These are phyloP conservation scores for Fusarium sp. DNA, from an alignment of 2,329 filamentous ascomycete species.

Conservation along the genomic window DNA sequence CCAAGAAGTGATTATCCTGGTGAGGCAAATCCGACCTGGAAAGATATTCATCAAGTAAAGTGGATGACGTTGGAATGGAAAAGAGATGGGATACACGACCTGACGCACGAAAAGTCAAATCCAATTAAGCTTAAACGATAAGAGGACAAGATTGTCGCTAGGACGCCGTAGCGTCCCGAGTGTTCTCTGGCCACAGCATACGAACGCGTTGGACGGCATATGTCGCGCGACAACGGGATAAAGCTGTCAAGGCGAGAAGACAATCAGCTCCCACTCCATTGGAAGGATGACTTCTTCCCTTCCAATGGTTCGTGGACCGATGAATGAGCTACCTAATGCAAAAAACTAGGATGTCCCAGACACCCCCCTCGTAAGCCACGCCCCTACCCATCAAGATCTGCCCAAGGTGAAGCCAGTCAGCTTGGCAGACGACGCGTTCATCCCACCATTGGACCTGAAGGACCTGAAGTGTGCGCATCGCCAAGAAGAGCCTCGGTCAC, in stretches of 20 bases:
- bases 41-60: not conserved
- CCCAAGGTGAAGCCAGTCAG: not conserved
- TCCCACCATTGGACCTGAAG: not conserved
- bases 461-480: conserved; percentile 1
- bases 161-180: not conserved
- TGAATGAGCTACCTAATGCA: not conserved
- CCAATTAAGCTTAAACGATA: conserved; percentile 6
- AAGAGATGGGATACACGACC: not conserved
- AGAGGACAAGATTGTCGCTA: conserved; percentile 1
- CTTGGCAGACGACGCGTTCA: conserved; percentile 2
- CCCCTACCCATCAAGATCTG: conserved; percentile 11
- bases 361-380: not conserved
- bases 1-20: not conserved
- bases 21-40: not conserved
- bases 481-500: conserved; percentile 9
- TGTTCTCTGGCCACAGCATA: not conserved
- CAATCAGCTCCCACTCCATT: not conserved
- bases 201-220: not conserved
- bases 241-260: not conserved
- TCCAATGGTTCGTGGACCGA: not conserved
- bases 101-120: not conserved
- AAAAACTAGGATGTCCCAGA: not conserved
- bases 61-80: not conserved
- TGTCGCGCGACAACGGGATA: not conserved
- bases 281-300: not conserved